Evolutionary conservation across 2,329 filamentous ascomycete genomes (phyloP), one percentile per base, ranked within the genome.

Genomic region (Chalaropsis ovoidea): DNA sequence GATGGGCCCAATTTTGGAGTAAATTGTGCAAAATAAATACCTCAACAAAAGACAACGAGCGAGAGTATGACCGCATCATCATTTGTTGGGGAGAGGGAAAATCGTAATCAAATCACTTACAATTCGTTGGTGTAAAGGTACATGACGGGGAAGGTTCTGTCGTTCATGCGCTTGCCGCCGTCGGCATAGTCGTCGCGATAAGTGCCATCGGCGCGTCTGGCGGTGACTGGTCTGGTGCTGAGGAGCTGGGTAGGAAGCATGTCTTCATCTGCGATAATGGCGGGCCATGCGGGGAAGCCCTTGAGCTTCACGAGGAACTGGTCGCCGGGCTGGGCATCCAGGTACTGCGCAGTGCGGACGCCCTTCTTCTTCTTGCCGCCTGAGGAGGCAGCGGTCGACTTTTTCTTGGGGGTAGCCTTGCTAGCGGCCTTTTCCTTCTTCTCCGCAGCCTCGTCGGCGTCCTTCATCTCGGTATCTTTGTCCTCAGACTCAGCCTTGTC

Each of bases 111-210:
- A 17, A 56, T 22, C 27, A 85, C 93, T 84, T 78, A 99, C 94
- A 99, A 97, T 81, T 97, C 93, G 72, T 97, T 96, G 45, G 92
- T 96, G 69, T 85, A 81, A 62, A 97, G 79, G 74, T 96, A 97
- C 93, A 97, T 96, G 72, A 97, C 86, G 4, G 93, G 90, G 74
- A 91, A 97, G 39, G 88, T 91, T 69, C 93, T 84, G 75, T 96
- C 91, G 68, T 86, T 84, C 52, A 83, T 86, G 70, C 91, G 88
- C 79, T 94, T 94, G 71, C 89, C 93, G 68, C 88, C 92, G 71
- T 96, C 91, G 49, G 86, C 84, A 73, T 89, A 96, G 69, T 93
- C 89, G 67, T 91, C 89, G 64, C 89, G 86, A 75, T 94, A 96
- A 49, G 87, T 88, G 67, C 93, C 93, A 75, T 97, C 93, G 24